Conservation (phyloP, 495 filamentous ascomycete species). For the Penicillium cinerascens region DNA sequence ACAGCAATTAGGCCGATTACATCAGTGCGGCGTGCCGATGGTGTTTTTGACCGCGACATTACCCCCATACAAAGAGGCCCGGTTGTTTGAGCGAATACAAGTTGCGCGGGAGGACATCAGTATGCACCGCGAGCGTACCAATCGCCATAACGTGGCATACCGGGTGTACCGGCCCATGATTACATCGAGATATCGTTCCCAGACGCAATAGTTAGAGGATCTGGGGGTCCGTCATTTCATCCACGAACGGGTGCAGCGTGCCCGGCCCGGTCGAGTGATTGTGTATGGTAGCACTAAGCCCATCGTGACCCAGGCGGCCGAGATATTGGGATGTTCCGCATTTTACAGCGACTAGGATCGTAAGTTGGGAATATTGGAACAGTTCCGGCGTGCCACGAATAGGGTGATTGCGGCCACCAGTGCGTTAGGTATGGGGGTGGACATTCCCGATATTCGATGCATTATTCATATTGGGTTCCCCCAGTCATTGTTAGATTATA, state of each 20-base stretch:
- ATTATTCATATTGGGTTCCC: constrained; percentile 17
- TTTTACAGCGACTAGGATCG: constrained; percentile 1
- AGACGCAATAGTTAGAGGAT: background rate
- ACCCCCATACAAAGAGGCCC: constrained; percentile 7
- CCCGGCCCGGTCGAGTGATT: background rate
- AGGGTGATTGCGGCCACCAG: constrained; percentile 16
- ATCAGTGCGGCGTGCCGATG: constrained; percentile 10
- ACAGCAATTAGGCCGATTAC: constrained; percentile 10
- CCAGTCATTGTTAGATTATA: constrained; percentile 15
- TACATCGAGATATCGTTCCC: background rate
- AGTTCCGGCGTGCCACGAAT: constrained; percentile 1
- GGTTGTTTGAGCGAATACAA: constrained; percentile 2
- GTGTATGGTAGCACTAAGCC: too few relatives aligned
- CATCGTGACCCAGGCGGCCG: background rate
- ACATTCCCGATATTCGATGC: constrained; percentile 17
- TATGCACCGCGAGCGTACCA: background rate
- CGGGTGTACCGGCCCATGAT: background rate
- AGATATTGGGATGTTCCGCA: background rate
- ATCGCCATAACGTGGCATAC: background rate
- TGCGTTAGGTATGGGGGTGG: constrained; percentile 21
- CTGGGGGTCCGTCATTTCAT: background rate
- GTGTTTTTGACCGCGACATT: constrained; percentile 23
- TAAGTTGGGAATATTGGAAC: constrained; percentile 4
- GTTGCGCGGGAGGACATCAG: background rate
- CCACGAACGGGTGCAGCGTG: background rate